Evolutionary conservation across 2,329 filamentous ascomycete genomes (phyloP).

Genomic region (Epichloe elymi): DNA sequence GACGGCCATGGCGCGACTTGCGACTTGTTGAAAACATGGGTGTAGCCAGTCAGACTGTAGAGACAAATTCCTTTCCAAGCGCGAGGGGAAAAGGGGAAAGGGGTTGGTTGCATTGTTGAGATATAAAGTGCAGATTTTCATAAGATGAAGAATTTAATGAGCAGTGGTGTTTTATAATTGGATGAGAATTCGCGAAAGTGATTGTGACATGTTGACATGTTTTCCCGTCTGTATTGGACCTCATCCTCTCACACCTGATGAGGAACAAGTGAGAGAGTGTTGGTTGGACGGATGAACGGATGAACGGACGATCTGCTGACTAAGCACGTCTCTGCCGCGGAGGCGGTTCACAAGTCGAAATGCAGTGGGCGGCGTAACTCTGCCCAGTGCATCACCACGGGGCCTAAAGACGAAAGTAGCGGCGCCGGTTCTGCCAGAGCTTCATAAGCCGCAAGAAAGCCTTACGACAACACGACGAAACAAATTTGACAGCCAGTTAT

Average conservation of each 20-base stretch:
- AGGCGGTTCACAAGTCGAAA: conserved; percentile 8
- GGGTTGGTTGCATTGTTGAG: not conserved
- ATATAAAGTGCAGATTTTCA: not conserved
- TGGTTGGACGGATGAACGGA: too few relatives aligned
- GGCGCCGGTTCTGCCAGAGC: not conserved
- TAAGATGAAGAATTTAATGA: not conserved
- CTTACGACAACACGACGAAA: not conserved
- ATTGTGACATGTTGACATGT: too few relatives aligned
- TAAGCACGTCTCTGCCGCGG: conserved; percentile 2
- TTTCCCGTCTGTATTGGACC: too few relatives aligned
- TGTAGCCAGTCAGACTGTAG: not conserved
- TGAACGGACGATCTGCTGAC: not conserved
- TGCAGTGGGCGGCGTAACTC: conserved; percentile 21
- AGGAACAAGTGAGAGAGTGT: not conserved
- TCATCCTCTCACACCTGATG: too few relatives aligned
- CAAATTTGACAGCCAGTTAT: not conserved
- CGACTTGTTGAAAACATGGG: conserved; percentile 7
- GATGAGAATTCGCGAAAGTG: not conserved
- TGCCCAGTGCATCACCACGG: conserved; percentile 24
- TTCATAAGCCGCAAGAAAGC: not conserved
- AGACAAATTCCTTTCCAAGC: not conserved
- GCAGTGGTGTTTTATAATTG: not conserved
- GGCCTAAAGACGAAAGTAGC: conserved; percentile 7
- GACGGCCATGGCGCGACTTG: conserved; percentile 16
- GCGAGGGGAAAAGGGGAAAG: not conserved